phyloP scores from a whole-genome alignment of 2,329 filamentous ascomycete species.

The Verticillium isaacii region DNA sequence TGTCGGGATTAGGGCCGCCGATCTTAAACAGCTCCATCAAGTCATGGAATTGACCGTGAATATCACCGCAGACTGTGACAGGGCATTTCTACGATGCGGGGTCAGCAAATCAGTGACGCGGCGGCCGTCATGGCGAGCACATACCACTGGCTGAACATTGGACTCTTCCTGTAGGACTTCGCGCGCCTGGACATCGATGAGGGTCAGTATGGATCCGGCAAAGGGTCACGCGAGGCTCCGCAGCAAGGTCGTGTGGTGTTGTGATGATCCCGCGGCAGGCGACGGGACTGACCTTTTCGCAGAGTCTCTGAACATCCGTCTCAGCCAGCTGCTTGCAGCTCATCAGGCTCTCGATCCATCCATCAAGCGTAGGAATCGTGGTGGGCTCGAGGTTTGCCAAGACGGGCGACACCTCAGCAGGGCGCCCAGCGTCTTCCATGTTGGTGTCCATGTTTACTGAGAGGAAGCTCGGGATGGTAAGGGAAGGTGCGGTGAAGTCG shows the following conservation, averaged over 20 bases:
- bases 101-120: constrained; percentile 21
- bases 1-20: constrained; percentile 94
- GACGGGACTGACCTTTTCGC: constrained; percentile 74
- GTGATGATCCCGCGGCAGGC: constrained; percentile 4
- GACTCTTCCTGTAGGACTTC: constrained; percentile 97
- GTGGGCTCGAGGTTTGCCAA: constrained; percentile 65
- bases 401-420: constrained; percentile 70
- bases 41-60: constrained; percentile 98
- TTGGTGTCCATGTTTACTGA: constrained; percentile 76
- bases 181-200: constrained; percentile 59
- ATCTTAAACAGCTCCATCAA: constrained; percentile 99
- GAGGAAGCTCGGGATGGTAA: not conserved
- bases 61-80: constrained; percentile 97
- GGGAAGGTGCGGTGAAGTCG: not conserved
- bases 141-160: constrained; percentile 97
- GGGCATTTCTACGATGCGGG: constrained; percentile 74
- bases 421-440: constrained; percentile 96
- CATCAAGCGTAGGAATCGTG: constrained; percentile 87
- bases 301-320: constrained; percentile 90
- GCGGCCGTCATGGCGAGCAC: constrained; percentile 21
- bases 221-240: constrained; percentile 24
- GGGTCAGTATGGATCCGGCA: constrained; percentile 22
- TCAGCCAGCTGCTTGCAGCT: constrained; percentile 96
- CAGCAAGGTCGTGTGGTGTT: not conserved
- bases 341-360: constrained; percentile 99